Conservation (phyloP, 1,284 basidiomycete genomes). For the Leccinum pachyderme region DNA sequence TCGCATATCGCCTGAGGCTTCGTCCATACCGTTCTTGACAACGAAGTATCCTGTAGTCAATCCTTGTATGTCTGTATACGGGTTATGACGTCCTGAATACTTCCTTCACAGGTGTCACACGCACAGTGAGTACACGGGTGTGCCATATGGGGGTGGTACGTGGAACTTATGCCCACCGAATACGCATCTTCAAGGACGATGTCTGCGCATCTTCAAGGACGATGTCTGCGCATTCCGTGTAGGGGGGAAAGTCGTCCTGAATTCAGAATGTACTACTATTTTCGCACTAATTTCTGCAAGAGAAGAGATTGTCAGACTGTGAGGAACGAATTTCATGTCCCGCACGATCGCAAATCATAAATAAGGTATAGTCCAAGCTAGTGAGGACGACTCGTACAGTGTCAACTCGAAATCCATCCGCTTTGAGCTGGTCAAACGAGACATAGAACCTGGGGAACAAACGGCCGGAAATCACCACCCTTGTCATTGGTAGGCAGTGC, state of each 20-base stretch:
- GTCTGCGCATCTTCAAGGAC: slow-evolving; percentile 51
- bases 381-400: slow-evolving; percentile 18
- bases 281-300: slow-evolving; percentile 37
- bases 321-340: neutral
- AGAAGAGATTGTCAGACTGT: neutral
- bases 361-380: slow-evolving; percentile 29
- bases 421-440: slow-evolving; percentile 19
- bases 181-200: slow-evolving; percentile 42
- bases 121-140: slow-evolving; percentile 30
- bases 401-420: slow-evolving; percentile 25
- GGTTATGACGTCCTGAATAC: slow-evolving; percentile 22
- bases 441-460: slow-evolving; percentile 34
- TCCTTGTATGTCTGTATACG: slow-evolving; percentile 31
- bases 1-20: slow-evolving; percentile 24
- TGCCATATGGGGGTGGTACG: slow-evolving; percentile 31
- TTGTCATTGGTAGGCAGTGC: slow-evolving; percentile 16
- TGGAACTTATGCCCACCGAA: slow-evolving; percentile 33
- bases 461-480: slow-evolving; percentile 21
- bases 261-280: neutral
- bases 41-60: slow-evolving; percentile 28
- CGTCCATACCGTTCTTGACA: slow-evolving; percentile 32
- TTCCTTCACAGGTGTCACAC: slow-evolving; percentile 31
- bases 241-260: slow-evolving; percentile 56
- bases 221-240: slow-evolving; percentile 60
- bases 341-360: slow-evolving; percentile 39